Evolutionary conservation across 2,329 filamentous ascomycete genomes (phyloP).

Genomic region (Diaporthe sp.): DNA sequence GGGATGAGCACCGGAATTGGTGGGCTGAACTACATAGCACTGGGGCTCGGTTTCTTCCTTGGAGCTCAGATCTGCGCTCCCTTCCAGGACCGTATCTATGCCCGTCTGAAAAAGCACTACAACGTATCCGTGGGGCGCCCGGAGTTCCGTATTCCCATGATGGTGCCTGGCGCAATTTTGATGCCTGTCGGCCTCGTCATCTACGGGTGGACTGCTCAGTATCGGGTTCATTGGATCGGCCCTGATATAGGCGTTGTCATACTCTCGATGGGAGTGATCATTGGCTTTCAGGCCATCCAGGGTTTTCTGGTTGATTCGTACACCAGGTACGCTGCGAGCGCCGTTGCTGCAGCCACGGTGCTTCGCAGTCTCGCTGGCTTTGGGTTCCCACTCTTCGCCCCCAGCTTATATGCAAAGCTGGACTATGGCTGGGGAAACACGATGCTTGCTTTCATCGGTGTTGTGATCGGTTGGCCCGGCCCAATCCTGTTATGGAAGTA

Average conservation of each 20-base stretch:
- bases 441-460: conserved; percentile 56
- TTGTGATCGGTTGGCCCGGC: conserved; percentile 58
- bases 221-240: conserved; percentile 59
- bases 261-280: conserved; percentile 55
- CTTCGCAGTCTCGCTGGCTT: conserved; percentile 64
- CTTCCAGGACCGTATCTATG: conserved; percentile 61
- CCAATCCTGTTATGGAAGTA: conserved; percentile 61
- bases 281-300: conserved; percentile 61
- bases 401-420: conserved; percentile 57
- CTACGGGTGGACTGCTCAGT: conserved; percentile 62
- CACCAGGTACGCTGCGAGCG: conserved; percentile 60
- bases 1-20: conserved; percentile 49
- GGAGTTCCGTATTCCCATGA: conserved; percentile 64
- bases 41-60: conserved; percentile 53
- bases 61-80: conserved; percentile 58
- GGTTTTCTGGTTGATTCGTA: conserved; percentile 63
- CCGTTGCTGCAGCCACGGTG: conserved; percentile 59
- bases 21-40: conserved; percentile 55
- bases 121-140: conserved; percentile 49
- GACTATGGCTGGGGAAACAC: conserved; percentile 59
- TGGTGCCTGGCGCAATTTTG: conserved; percentile 65
- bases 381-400: conserved; percentile 65
- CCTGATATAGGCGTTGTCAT: conserved; percentile 59
- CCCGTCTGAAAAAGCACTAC: conserved; percentile 57
- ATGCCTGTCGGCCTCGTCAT: conserved; percentile 59